Conservation (phyloP, 306 rosid species). For the Cucurbita moschata region DNA sequence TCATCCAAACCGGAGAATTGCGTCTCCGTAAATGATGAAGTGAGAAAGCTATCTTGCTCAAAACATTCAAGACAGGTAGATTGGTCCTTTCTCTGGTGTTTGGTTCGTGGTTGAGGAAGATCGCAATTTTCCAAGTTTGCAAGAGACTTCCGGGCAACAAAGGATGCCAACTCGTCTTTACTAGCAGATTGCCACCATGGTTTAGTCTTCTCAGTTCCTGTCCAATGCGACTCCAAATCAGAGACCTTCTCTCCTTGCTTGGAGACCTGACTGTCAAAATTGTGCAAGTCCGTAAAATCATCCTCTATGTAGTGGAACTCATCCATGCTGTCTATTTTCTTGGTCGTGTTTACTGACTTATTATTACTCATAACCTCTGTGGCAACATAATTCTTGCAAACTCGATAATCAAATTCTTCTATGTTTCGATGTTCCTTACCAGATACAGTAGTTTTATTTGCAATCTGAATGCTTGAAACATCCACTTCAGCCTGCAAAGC, state of each 20-base stretch:
- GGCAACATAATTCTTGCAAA: constrained; percentile 10
- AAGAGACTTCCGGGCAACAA: constrained; percentile 71
- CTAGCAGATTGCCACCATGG: constrained; percentile 79
- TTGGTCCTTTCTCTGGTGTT: constrained; percentile 17
- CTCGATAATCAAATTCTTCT: constrained; percentile 15
- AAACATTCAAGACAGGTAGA: constrained; percentile 15
- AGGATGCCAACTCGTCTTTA: constrained; percentile 65
- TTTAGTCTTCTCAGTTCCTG: constrained; percentile 33
- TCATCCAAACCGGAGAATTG: constrained; percentile 21
- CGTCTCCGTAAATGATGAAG: constrained; percentile 22
- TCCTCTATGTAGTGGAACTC: constrained; percentile 35
- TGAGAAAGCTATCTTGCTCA: constrained; percentile 20
- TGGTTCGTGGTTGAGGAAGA: constrained; percentile 60
- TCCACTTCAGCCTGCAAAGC: constrained; percentile 30
- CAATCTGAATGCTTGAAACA: constrained; percentile 20
- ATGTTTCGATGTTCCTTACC: constrained; percentile 18
- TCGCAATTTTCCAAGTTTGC: constrained; percentile 71
- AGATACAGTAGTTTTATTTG: constrained; percentile 14
- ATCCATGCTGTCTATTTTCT: constrained; percentile 24
- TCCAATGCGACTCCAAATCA: constrained; percentile 40
- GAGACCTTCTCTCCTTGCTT: constrained; percentile 27
- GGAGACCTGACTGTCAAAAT: constrained; percentile 6
- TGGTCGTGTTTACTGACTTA: constrained; percentile 14
- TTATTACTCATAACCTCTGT: constrained; percentile 22
- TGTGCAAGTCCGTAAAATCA: constrained; percentile 21